phyloP scores from a whole-genome alignment of 176 grass and related monocot species.

The Urochloa ruziziensis region DNA sequence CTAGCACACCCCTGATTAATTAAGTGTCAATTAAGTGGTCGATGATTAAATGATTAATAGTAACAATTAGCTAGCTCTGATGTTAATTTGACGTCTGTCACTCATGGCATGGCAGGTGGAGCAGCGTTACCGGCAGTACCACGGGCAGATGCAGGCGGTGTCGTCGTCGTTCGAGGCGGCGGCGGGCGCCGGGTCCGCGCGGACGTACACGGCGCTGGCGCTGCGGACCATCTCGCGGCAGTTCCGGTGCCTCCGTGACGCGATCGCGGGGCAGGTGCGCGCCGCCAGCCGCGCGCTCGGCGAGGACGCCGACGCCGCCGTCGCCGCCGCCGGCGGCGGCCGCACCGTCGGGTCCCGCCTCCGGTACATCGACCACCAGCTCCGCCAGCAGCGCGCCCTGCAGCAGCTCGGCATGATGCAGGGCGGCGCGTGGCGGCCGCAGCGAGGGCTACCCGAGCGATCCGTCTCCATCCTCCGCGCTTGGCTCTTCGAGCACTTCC shows the following conservation, averaged over 20 bases:
- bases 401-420: slow-evolving; percentile 99
- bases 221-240: slow-evolving; percentile 93
- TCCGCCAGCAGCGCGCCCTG: slow-evolving; percentile 89
- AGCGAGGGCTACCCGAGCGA: slow-evolving; percentile 86
- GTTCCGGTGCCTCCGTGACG: slow-evolving; percentile 92
- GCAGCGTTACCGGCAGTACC: slow-evolving; percentile 96
- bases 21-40: too few relatives aligned
- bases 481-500: slow-evolving; percentile 99
- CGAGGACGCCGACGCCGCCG: slow-evolving; percentile 56
- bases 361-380: slow-evolving; percentile 91
- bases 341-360: slow-evolving; percentile 64
- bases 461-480: slow-evolving; percentile 95
- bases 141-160: slow-evolving; percentile 88
- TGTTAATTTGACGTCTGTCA: too few relatives aligned
- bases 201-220: slow-evolving; percentile 91
- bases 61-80: too few relatives aligned
- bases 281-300: slow-evolving; percentile 71
- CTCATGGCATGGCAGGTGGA: slow-evolving; percentile 83
- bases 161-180: slow-evolving; percentile 73
- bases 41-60: too few relatives aligned
- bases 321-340: slow-evolving; percentile 17
- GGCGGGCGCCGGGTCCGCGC: slow-evolving; percentile 60
- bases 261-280: slow-evolving; percentile 69
- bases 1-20: too few relatives aligned
- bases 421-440: slow-evolving; percentile 90